Percentiles rank a stretch among this genome's conserved stretches.
Evolutionary conservation across 192 early-diverging fungal species (phyloP).

Genomic region (Coemansia sp.): DNA sequence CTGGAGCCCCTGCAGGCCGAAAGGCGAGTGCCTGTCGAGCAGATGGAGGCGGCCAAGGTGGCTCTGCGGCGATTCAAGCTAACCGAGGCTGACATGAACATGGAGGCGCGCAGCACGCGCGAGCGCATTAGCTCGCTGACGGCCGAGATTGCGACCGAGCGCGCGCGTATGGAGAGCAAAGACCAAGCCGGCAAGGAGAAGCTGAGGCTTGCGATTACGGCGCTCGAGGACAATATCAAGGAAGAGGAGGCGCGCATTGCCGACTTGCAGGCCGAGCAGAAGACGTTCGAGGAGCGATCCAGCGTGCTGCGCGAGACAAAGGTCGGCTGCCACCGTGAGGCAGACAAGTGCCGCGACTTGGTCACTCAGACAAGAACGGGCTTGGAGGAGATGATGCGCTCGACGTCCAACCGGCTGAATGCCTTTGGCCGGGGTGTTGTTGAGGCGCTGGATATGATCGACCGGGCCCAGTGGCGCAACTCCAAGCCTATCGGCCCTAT

Average conservation of each 20-base stretch:
- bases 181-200: constrained; percentile 38
- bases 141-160: constrained; percentile 37
- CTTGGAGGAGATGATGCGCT: constrained; percentile 61
- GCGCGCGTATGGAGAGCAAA: constrained; percentile 38
- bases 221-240: constrained; percentile 31
- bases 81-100: constrained; percentile 55
- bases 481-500: constrained; percentile 71
- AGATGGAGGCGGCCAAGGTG: constrained; percentile 23
- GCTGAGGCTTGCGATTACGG: constrained; percentile 16
- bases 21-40: constrained; percentile 14
- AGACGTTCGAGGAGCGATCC: constrained; percentile 26
- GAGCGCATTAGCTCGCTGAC: constrained; percentile 38
- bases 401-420: constrained; percentile 67
- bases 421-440: constrained; percentile 76
- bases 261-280: constrained; percentile 38
- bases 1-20: constrained; percentile 37
- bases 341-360: constrained; percentile 21
- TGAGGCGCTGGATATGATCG: constrained; percentile 63
- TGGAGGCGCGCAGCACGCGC: constrained; percentile 49
- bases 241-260: constrained; percentile 38
- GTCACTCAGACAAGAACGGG: constrained; percentile 26
- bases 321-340: constrained; percentile 18
- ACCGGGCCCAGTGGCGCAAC: constrained; percentile 49
- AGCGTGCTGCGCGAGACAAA: constrained; percentile 28
- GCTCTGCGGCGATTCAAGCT: constrained; percentile 40